phyloP scores from a whole-genome alignment of 2,329 filamentous ascomycete species.

The Fusarium torulosum region DNA sequence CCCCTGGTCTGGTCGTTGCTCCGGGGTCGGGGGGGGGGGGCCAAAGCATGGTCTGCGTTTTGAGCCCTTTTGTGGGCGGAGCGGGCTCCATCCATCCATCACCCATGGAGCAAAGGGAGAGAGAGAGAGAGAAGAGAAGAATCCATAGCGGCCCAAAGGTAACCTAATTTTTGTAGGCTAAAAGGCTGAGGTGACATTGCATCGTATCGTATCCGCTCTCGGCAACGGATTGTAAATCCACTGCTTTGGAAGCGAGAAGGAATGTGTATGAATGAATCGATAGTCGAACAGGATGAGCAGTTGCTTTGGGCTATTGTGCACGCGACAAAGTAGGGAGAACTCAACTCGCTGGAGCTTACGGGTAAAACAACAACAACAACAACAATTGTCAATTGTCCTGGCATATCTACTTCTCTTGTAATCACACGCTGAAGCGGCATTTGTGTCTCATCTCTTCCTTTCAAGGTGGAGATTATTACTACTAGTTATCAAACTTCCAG shows the following conservation, averaged over 20 bases:
- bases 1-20: conserved; percentile 23
- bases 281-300: not conserved
- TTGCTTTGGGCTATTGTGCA: conserved; percentile 2
- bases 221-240: conserved; percentile 28
- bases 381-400: not conserved
- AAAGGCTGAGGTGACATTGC: conserved; percentile 9
- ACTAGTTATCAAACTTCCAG: not conserved
- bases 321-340: conserved; percentile 25
- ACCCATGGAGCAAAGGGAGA: not conserved
- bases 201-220: conserved; percentile 35
- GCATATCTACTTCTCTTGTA: conserved; percentile 10
- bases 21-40: not conserved
- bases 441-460: conserved; percentile 8
- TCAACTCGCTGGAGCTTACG: conserved; percentile 1
- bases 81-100: not conserved
- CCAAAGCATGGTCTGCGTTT: not conserved
- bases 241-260: conserved; percentile 30
- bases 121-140: not conserved
- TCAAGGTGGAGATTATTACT: conserved; percentile 21
- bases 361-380: not conserved
- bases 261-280: conserved; percentile 1
- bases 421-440: conserved; percentile 1
- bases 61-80: conserved; percentile 29
- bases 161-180: conserved; percentile 19
- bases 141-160: conserved; percentile 17